Conservation (phyloP, 148 eudicot species). For the Persicaria maculosa region DNA sequence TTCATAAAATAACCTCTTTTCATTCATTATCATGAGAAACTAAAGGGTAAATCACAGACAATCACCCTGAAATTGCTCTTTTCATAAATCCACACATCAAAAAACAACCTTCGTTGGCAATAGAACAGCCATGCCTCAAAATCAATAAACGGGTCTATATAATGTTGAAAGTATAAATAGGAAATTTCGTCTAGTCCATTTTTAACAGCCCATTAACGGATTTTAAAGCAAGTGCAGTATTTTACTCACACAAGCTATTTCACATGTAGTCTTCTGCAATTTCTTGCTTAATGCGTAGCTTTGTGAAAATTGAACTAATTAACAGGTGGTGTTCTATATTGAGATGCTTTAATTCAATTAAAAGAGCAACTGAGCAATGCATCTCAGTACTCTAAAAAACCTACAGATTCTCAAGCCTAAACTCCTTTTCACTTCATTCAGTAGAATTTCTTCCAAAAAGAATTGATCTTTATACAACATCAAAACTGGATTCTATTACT, state of each 20-base stretch:
- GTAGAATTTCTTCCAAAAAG: too few species aligned
- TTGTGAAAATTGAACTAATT: neutral
- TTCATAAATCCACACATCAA: neutral
- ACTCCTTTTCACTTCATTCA: neutral
- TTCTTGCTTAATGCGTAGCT: neutral
- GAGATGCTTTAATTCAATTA: neutral
- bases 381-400: neutral
- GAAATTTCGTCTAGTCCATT: neutral
- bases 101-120: neutral
- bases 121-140: neutral
- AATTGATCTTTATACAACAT: neutral
- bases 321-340: neutral
- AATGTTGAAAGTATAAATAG: neutral
- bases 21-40: neutral
- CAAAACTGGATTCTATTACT: neutral
- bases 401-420: neutral
- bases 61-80: constrained; percentile 6
- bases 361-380: neutral
- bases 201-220: neutral
- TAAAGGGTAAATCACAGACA: neutral
- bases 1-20: neutral
- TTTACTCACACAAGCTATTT: too few species aligned
- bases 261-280: too few species aligned
- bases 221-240: neutral
- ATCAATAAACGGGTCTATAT: neutral